Evolutionary conservation across 148 eudicot species (phyloP), one percentile per base, ranked within the genome.

Genomic region (Linanthus parryae): DNA sequence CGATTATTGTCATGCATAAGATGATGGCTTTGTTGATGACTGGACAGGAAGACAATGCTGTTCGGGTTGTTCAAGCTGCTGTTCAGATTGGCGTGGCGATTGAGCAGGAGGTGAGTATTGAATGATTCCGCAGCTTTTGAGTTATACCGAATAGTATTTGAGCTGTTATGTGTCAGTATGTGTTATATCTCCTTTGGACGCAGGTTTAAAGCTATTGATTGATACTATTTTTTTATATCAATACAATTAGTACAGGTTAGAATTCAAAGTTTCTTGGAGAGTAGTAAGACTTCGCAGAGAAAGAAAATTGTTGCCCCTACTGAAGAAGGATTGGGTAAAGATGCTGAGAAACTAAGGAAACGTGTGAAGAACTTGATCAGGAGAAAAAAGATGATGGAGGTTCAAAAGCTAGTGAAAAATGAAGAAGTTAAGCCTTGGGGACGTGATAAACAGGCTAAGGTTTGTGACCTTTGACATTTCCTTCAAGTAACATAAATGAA

Each of bases 1-100:
- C 97, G 3, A 82, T 89, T 17, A 89, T 89, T 65, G 88, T 80
- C 30, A 85, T 89, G 97, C 91, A 89, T 64, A 89, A 80, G 71
- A 71, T 82, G 67, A 82, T 89, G 97, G 81, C 77, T 29, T 53
- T 80, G 73, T 41, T 89, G 75, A 77, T 84, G 97, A 65, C 64
- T 39, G 91, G 76, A 2, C 62, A 69, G 20, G 81, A 71, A 4
- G 66, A 63, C 15, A 67, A 79, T 25, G 71, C 69, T 35, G 95
- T 89, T 28, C 62, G 83, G 2, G 81, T 89, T 57, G 78, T 80
- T 63, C 76, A 80, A 16, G 95, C 91, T 58, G 88, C 97, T 2
- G 69, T 80, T 71, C 79, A 85, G 49, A 76, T 89, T 69, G 97
- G 97, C 9, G 43, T 67, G 34, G 94, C 91, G 1, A 72, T 89